Base-by-base conservation (phyloP, 805 yeast genomes). In the Ogataea chonburiensis region DNA sequence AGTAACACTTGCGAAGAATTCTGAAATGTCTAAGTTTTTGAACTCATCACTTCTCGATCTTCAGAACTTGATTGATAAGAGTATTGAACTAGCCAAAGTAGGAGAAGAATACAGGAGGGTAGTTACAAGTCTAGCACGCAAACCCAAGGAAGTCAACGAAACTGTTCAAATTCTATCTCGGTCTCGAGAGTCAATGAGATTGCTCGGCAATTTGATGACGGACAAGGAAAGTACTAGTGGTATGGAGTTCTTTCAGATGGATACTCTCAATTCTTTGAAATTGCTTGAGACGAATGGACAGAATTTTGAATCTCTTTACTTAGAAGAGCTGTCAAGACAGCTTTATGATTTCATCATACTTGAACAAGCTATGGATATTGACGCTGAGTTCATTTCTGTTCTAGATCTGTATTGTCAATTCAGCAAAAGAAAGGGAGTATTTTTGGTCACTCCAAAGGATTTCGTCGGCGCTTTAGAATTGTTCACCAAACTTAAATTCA, bases 251-350 rank as follows among this genome's bases (percentile, higher is more conserved):
- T 35, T 13, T 15, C 17, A 17, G 9, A 14, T 29, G 5, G 34
- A 28, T 10, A 14, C 25, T 9, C 12, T 29, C 16, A 24, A 11
- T 10, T 15, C 17, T 7, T 19, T 15, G 10, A 24, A 13, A 19
- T 7, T 14, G 16, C 1, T 22, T 24, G 7, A 43, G 43, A 5
- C 30, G 7, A 5, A n/a, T 15, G 18, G 38, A 40, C 21, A 36
- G 44, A 4, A 49, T 58, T 4, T 33, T 7, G 4, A 49, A 58
- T 5, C 34, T 8, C 30, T 59, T 9, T 63, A 61, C 42, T 37
- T 73, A 18, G 76, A 77, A 40, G 96, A 87, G 50, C 63, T 87
- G 12, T 75, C 96, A 0, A 70, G 95, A 35, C 89, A 86, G 51
- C 55, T 91, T 3, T 79, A 86, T 25, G 95, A 85, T 49, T 88